Evolutionary conservation across 768 basidiomycete genomes (phyloP).

Genomic region (Baorangia bicolor): DNA sequence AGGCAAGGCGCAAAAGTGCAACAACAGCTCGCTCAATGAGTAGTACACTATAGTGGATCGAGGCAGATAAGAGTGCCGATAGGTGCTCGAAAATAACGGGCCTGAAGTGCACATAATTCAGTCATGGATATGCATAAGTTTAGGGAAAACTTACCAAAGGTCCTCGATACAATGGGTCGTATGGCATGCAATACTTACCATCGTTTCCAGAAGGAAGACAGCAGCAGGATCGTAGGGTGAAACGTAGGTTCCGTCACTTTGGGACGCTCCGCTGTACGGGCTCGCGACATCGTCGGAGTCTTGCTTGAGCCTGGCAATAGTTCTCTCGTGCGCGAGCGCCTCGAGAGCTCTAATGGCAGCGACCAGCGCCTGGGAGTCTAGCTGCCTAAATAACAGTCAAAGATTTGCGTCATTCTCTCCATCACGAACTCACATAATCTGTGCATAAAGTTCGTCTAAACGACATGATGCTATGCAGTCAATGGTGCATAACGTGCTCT

Average conservation of each 20-base stretch:
- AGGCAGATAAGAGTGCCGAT: slow-evolving; percentile 71
- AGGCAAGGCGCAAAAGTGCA: slow-evolving; percentile 79
- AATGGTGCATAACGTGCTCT: slow-evolving; percentile 91
- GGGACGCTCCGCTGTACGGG: slow-evolving; percentile 31
- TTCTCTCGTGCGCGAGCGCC: slow-evolving; percentile 86
- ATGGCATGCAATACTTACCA: slow-evolving; percentile 85
- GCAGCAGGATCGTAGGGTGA: slow-evolving; percentile 94
- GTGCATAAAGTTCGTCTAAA: slow-evolving; percentile 89
- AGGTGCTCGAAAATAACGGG: slow-evolving; percentile 94
- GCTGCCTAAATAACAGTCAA: slow-evolving; percentile 51
- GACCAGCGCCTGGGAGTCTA: slow-evolving; percentile 75
- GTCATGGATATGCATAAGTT: neutral
- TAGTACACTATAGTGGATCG: slow-evolving; percentile 82
- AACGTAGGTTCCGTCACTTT: slow-evolving; percentile 48
- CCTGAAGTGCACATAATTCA: slow-evolving; percentile 47
- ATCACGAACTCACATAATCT: slow-evolving; percentile 74
- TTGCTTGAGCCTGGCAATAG: slow-evolving; percentile 73
- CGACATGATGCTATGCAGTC: slow-evolving; percentile 94
- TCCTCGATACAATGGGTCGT: slow-evolving; percentile 80
- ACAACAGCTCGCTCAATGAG: slow-evolving; percentile 94
- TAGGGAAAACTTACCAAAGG: slow-evolving; percentile 62
- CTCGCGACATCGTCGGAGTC: slow-evolving; percentile 58
- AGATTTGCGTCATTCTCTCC: neutral
- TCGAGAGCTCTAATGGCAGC: slow-evolving; percentile 86
- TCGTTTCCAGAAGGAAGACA: slow-evolving; percentile 90